Evolutionary conservation across 441 rosid species (phyloP), one percentile per base, ranked within the genome.

Genomic region (Brassica hybrid): DNA sequence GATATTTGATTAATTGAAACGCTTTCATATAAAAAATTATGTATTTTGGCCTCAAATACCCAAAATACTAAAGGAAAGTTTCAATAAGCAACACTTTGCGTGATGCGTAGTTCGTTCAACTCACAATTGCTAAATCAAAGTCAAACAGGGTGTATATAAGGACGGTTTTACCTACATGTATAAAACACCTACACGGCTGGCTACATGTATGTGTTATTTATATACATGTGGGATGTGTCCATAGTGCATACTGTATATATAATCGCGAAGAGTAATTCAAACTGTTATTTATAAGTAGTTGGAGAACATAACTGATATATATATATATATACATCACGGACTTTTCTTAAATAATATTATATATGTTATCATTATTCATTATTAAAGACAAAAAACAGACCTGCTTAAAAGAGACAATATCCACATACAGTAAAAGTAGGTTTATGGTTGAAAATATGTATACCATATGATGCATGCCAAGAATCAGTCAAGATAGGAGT

Each of bases 131-230:
- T 14, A 23, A 63, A 25, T 76, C 71, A n/a, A 76, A 76, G 80
- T 76, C 71, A 76, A 76, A n/a, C n/a, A 48, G 34, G 65, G 71
- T 8, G n/a, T 62, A 76, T 63, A 34, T 17, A 34, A 63, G 79
- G 59, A 76, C 38, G 79, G 75, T 62, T 7, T 19, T 8, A 61
- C 64, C 57, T 50, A n/a, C n/a, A n/a, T n/a, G n/a, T n/a, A n/a
- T n/a, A n/a, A n/a, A n/a, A n/a, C n/a, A n/a, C n/a, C n/a, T n/a
- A n/a, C n/a, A 52, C 7, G 19, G 57, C 57, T 52, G 57, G 59
- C 12, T 54, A 54, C 59, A 16, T 52, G 58, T 45, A 6, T 34
- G 21, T 54, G 57, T 67, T 67, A 10, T 60, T 68, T 8, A 43
- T 30, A 12, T 23, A 25, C 23, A 38, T 41, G 16, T 67, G n/a